Conservation (phyloP, 306 rosid species). For the Castanospermum australe region DNA sequence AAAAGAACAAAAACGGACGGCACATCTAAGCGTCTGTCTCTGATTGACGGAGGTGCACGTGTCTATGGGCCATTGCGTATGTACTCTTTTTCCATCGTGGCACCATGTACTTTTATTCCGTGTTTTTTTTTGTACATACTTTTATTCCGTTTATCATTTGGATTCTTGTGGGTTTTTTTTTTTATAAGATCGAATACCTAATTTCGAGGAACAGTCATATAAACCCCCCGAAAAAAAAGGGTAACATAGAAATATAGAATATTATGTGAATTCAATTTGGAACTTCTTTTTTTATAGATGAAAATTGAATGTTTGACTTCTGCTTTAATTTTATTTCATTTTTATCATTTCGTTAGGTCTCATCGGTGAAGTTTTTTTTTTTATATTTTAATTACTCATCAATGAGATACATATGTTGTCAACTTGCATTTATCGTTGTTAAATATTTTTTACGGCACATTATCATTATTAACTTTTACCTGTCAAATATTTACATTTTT, state of each 20-base stretch:
- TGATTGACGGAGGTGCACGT: constrained; percentile 19
- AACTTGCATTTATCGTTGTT: background rate
- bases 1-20: background rate
- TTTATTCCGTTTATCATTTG: background rate
- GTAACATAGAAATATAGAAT: background rate
- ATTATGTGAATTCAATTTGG: background rate
- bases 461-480: background rate
- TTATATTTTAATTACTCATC: background rate
- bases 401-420: background rate
- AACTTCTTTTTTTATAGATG: background rate
- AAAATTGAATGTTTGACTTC: background rate
- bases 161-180: background rate
- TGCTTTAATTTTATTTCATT: background rate
- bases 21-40: background rate
- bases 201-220: background rate
- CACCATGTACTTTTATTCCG: constrained; percentile 25
- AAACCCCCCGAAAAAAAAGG: background rate
- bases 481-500: background rate
- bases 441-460: too few relatives aligned
- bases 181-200: background rate
- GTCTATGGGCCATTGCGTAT: constrained; percentile 7
- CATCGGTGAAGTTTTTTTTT: background rate
- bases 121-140: background rate
- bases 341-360: background rate
- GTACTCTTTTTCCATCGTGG: constrained; percentile 27